Evolutionary conservation across 257 asterid species (phyloP), one percentile per base, ranked within the genome.

Genomic region (Solanum chilense): DNA sequence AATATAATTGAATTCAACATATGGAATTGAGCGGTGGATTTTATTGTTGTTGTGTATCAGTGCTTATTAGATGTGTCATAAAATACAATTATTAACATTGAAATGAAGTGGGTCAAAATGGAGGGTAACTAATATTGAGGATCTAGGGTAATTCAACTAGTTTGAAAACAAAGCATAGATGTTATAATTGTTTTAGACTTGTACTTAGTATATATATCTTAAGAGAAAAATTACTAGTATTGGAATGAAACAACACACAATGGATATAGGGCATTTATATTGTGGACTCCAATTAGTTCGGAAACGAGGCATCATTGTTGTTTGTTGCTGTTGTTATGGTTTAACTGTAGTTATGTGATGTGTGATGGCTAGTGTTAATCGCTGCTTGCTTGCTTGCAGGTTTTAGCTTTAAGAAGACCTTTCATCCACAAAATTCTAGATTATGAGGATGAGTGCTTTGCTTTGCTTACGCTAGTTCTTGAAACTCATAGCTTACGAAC

Each of bases 401-500:
- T 97, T 45, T 93, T 97, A 66, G 99, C 99, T 76, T 86, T 97
- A 86, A 92, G 99, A 91, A 94, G 98, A 82, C 98, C 99, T 35
- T 92, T 94, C 90, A 90, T 97, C 90, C 99, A 97, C 88, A 97
- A 93, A 91, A 93, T 97, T 42, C 87, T 97, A 88, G 99, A 97
- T 87, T 97, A 94, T 21, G 99, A 97, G 87, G 99, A 97, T 85
- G 99, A 96, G 89, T 94, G 90, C 90, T 97, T 95, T 21, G 98
- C 99, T 8, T 89, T 96, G 94, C 95, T 97, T 68, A 97, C 95
- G 94, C 95, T 97, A 41, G 98, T 95, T 81, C 97, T 97, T 74
- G 99, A 97, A 92, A 93, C 98, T 21, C 99, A 96, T 91, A 97
- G 99, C 89, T 91, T 97, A 91, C 94, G 99, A 27, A 96, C 97